These are phyloP conservation scores for Podaxis sp. DNA, from an alignment of 768 basidiomycete species.

Conservation along the genomic window DNA sequence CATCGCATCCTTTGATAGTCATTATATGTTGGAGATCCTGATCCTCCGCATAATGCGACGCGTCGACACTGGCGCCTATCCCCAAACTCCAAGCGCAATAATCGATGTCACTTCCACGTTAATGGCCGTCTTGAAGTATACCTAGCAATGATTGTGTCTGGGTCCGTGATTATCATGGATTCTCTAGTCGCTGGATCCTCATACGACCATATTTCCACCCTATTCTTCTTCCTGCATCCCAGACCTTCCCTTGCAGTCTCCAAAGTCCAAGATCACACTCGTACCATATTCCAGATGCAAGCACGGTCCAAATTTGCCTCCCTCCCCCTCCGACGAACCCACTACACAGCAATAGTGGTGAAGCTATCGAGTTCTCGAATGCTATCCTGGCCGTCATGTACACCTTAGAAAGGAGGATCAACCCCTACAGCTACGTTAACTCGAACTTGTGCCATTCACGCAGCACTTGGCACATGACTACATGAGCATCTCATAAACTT, in stretches of 20 bases:
- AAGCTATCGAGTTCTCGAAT: background rate
- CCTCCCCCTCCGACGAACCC: background rate
- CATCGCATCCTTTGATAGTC: background rate
- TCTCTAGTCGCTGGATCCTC: background rate
- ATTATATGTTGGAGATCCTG: background rate
- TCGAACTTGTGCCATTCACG: no score
- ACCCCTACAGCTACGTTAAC: no score
- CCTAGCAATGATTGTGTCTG: background rate
- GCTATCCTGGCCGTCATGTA: background rate
- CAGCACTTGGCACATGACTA: no score
- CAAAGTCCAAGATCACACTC: background rate
- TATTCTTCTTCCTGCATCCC: background rate
- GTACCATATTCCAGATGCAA: background rate
- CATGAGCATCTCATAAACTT: no score
- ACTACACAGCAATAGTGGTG: background rate
- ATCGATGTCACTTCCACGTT: background rate
- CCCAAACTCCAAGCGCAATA: background rate
- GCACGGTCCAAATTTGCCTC: background rate
- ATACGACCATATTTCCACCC: background rate
- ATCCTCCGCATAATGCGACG: background rate
- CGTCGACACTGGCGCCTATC: background rate
- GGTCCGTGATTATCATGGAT: background rate
- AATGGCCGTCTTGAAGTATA: background rate
- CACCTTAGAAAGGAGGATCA: no score
- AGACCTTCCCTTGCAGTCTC: background rate